phyloP scores from a whole-genome alignment of 1,284 basidiomycete species.

The Cutaneotrichosporon sp. region DNA sequence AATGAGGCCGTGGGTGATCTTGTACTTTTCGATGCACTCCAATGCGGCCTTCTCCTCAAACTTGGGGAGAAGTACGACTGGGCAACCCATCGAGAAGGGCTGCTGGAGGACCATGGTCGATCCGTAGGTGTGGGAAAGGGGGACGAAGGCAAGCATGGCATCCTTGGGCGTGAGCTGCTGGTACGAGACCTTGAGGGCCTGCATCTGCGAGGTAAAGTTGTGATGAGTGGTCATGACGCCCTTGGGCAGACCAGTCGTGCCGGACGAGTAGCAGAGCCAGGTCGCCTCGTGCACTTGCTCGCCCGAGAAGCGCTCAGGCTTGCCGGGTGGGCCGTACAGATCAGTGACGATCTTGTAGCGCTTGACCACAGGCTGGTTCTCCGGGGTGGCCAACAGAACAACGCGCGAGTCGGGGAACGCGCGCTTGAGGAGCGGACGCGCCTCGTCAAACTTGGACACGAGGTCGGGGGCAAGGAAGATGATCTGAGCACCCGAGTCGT shows the following conservation, averaged over 20 bases:
- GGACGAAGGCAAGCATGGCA: conserved; percentile 23
- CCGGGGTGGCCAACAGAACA: conserved; percentile 12
- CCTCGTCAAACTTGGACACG: conserved; percentile 45
- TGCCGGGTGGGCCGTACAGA: conserved; percentile 16
- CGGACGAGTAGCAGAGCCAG: conserved; percentile 64
- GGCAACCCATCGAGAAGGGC: conserved; percentile 61
- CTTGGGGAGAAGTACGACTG: conserved; percentile 66
- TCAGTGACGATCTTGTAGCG: conserved; percentile 22
- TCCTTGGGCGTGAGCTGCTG: conserved; percentile 19
- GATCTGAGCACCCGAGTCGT: conserved; percentile 60
- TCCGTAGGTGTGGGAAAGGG: conserved; percentile 26
- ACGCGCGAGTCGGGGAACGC: conserved; percentile 19
- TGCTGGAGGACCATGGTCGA: conserved; percentile 58
- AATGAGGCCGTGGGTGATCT: conserved; percentile 63
- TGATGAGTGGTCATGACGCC: conserved; percentile 62
- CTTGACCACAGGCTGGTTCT: conserved; percentile 15
- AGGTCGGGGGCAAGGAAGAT: conserved; percentile 62
- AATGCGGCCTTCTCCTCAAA: conserved; percentile 63
- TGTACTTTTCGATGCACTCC: conserved; percentile 67
- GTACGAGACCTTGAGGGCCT: conserved; percentile 16
- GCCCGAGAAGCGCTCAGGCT: conserved; percentile 18
- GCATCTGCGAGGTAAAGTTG: conserved; percentile 58
- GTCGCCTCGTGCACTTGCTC: conserved; percentile 22
- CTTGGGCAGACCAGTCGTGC: conserved; percentile 58
- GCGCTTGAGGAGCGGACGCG: conserved; percentile 23